Base-by-base conservation (phyloP, 106 monocot genomes). In the Chionographis japonica region DNA sequence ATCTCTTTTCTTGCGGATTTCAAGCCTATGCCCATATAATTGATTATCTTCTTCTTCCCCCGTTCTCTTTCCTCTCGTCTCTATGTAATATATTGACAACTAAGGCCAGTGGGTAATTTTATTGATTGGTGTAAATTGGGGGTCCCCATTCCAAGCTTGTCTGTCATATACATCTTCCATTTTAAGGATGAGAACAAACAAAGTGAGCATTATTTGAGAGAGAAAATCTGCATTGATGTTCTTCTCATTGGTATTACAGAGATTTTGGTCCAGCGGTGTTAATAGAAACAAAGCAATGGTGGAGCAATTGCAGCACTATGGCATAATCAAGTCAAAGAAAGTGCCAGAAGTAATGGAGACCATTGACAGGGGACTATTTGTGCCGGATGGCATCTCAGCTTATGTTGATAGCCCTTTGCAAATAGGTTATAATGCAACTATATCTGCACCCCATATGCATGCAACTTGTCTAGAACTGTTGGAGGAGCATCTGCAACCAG, bases 401-500 rank as follows among this genome's bases (percentile, higher is more conserved):
- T 94, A 94, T 70, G 54, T 84, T 74, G 94, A 94, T 61, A 87
- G 80, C 58, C 94, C 94, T 27, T 81, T 94, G 90, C 75, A 73
- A 39, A 94, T 94, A 62, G 94, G 94, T 52, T 94, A 85, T 62
- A 90, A 90, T 79, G 94, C 90, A 57, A 94, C 94, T 62, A 94
- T 94, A 73, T 94, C 94, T 46, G 94, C 94, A 43, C 94, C 94
- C 62, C 94, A 94, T 72, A 94, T 94, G 94, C 94, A 94, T 77
- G 94, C 90, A 52, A 62, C 80, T 73, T 94, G 94, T 72, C 68
- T 94, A 41, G 90, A 94, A 69, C 71, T 94, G 8, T 72, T 94
- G 62, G 71, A 84, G 74, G 71, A 90, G 40, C 79, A 90, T 67
- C 74, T 94, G 14, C 84, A 90, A 66, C 94, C 87, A 53, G 94